Conservation (phyloP, 192 early-diverging fungal species). For the Cetraspora pellucida region DNA sequence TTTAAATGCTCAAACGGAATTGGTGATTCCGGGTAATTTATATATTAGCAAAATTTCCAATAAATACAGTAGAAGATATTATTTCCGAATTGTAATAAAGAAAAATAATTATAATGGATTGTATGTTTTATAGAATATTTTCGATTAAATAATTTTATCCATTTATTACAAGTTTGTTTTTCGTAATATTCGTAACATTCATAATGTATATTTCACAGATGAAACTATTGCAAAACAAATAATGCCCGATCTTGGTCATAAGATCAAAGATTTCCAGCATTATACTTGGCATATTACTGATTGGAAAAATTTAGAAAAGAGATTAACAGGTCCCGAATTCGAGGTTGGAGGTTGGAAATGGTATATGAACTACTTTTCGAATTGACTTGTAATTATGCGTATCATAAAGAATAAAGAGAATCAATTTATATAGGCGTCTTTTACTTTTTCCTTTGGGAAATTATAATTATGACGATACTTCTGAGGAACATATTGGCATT, state of each 20-base stretch:
- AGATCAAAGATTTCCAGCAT: constrained; percentile 43
- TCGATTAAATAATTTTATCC: no score
- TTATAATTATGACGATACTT: constrained; percentile 36
- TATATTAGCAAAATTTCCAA: no score
- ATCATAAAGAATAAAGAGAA: background rate
- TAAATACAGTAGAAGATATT: no score
- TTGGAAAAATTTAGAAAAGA: constrained; percentile 45
- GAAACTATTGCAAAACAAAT: constrained; percentile 46
- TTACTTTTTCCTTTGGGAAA: constrained; percentile 92
- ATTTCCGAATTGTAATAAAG: no score
- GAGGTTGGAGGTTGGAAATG: constrained; percentile 52
- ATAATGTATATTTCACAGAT: constrained; percentile 34
- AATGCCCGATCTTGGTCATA: constrained; percentile 41
- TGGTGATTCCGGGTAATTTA: no score
- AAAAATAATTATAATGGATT: no score
- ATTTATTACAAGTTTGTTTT: no score
- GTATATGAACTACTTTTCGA: constrained; percentile 18
- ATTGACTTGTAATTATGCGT: background rate
- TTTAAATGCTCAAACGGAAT: no score
- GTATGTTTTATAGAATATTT: no score
- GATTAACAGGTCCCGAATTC: constrained; percentile 53
- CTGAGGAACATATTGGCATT: constrained; percentile 67
- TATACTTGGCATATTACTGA: constrained; percentile 47
- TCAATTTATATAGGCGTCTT: constrained; percentile 65
- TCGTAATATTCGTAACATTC: no score